Conservation (phyloP, 2,329 filamentous ascomycete species). For the Rachicladosporium sp. region DNA sequence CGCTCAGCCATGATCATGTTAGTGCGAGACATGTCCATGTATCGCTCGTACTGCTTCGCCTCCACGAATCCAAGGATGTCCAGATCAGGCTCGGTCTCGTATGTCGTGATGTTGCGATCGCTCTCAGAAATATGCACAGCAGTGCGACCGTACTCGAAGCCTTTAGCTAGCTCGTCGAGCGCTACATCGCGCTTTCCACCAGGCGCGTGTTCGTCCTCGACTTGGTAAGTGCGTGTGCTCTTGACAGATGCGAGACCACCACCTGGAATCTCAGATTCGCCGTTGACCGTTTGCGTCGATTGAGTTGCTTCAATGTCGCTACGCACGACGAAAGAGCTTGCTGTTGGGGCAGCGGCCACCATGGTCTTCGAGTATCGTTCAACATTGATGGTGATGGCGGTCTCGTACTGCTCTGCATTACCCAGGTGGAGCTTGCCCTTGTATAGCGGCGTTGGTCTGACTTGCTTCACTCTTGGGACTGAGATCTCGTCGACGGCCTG, state of each 20-base stretch:
- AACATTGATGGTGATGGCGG: conserved; percentile 69
- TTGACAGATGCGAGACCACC: conserved; percentile 56
- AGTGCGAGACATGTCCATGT: conserved; percentile 71
- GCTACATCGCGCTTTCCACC: conserved; percentile 74
- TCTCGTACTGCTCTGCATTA: conserved; percentile 58
- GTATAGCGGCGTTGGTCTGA: conserved; percentile 66
- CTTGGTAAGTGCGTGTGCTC: conserved; percentile 65
- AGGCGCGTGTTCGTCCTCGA: conserved; percentile 60
- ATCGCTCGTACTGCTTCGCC: conserved; percentile 53
- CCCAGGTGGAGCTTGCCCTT: conserved; percentile 72
- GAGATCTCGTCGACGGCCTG: conserved; percentile 73
- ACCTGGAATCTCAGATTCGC: conserved; percentile 23
- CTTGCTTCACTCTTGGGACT: conserved; percentile 61
- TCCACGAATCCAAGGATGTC: conserved; percentile 81
- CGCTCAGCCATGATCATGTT: conserved; percentile 67
- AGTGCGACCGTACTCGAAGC: conserved; percentile 85
- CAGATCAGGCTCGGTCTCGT: conserved; percentile 63
- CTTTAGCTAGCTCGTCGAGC: conserved; percentile 75
- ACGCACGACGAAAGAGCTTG: conserved; percentile 60
- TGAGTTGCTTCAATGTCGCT: conserved; percentile 42
- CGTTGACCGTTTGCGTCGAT: conserved; percentile 27
- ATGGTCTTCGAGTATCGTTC: conserved; percentile 86
- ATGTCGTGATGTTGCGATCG: conserved; percentile 77
- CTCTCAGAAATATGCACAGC: conserved; percentile 79
- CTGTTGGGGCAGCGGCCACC: conserved; percentile 58